Base-by-base conservation (phyloP, 2,329 filamentous ascomycete genomes). In the Plenodomus lindquistii region DNA sequence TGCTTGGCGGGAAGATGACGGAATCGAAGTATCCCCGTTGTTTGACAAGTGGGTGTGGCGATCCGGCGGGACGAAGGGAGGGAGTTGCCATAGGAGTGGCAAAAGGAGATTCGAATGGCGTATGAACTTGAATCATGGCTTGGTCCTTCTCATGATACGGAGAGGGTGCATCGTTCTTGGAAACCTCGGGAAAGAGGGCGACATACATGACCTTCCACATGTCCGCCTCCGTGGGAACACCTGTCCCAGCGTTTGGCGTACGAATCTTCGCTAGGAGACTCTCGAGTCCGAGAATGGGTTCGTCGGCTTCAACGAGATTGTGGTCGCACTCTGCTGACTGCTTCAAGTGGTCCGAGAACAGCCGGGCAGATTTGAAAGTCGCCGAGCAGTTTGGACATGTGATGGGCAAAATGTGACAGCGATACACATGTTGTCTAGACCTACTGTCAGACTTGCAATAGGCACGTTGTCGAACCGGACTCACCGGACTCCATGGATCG, bases 401-500 rank as follows among this genome's bases (percentile, higher is more conserved):
- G 37, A 39, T 39, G 4, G 37, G 37, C 19, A 39, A 21, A n/a
- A 39, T 21, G 19, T 39, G 37, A 17, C 37, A 39, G 37, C 37
- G 37, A n/a, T 39, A 39, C 8, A 39, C 37, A n/a, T 39, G 37
- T 39, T 39, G 37, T 21, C 37, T 39, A 21, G 37, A 39, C n/a
- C 6, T 39, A 39, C 19, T 7, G 37, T 39, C 37, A 39, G 37
- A 10, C 37, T 18, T 6, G 19, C 37, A 5, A 39, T 17, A 39
- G 19, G 37, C n/a, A n/a, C 4, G 19, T 6, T 39, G 19, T n/a
- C 8, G 8, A 39, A 4, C 4, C 8, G 17, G n/a, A n/a, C 37
- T 39, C 19, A 39, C 37, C 37, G 9, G 37, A 39, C 16, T 10
- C 37, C 37, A 19, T 39, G 37, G 37, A 39, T n/a, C 19, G 37